Evolutionary conservation across 805 yeast species (phyloP), one percentile per base, ranked within the genome.

Genomic region (Tetrapisispora iriomotensis): DNA sequence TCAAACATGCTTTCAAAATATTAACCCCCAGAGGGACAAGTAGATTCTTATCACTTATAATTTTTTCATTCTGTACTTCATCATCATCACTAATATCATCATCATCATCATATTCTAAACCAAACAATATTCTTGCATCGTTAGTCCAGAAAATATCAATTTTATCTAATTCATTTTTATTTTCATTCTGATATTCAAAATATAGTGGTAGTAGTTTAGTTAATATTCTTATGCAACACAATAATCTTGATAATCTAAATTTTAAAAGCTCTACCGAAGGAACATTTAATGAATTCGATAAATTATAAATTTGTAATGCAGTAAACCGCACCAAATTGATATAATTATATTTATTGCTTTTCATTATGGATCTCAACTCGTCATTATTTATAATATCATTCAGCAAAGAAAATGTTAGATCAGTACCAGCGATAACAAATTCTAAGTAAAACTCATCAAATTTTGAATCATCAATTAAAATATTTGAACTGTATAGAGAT

Each of bases 121-220:
- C 34, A 23, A 36, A 45, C 8, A 46, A 29, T 18, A 29, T 21
- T 22, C 21, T 31, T 14, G 42, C 21, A 32, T 38, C 42, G 18
- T 42, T 43, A 25, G 47, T 41, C 57, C 57, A 53, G 33, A 48
- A 48, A 14, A 48, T 37, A 22, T 49, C 48, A n/a, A 32, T 38
- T 19, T 38, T 37, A 50, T 58, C 60, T 10, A 35, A 25, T 3
- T 60, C 60, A 47, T 49, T 62, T 20, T 52, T 61, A 34, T 46
- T 65, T 9, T 63, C 53, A 15, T 10, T 15, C 23, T 27, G 19
- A n/a, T 30, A 13, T 58, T 87, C 95, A 50, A 72, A 82, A 6
- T 80, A 53, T 34, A 75, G 70, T 0, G 96, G 96, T 17, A 82
- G 45, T 3, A 82, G 39, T 43, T 75, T 72, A 3, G 84, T 74